Evolutionary conservation across 805 yeast genomes (phyloP).

Genomic region (Candida saitoana): DNA sequence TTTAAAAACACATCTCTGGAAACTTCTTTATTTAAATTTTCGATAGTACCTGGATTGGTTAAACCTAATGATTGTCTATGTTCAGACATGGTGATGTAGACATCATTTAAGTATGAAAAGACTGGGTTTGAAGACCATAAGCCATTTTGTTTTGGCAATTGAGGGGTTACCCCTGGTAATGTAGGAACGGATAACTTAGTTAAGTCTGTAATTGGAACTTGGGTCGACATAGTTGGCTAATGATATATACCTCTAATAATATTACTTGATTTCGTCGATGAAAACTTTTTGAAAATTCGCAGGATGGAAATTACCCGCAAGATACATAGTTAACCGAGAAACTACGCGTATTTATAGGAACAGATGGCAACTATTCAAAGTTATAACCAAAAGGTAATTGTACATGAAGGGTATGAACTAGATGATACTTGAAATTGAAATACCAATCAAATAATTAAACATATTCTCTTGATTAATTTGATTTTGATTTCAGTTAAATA

Average conservation of each 20-base stretch:
- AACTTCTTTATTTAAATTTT: slow-evolving; percentile 89
- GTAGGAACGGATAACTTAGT: slow-evolving; percentile 55
- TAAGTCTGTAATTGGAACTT: slow-evolving; percentile 55
- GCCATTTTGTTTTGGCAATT: slow-evolving; percentile 49
- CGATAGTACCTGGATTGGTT: slow-evolving; percentile 91
- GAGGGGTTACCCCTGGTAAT: slow-evolving; percentile 53
- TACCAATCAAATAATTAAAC: no score
- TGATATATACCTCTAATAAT: not conserved
- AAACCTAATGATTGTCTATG: slow-evolving; percentile 82
- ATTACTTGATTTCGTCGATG: slow-evolving; percentile 2
- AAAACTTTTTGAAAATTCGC: slow-evolving; percentile 4
- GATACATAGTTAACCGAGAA: not conserved
- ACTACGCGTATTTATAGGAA: not conserved
- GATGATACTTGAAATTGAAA: no score
- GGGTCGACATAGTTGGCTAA: slow-evolving; percentile 21
- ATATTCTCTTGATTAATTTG: no score
- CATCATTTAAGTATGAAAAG: slow-evolving; percentile 72
- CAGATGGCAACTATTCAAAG: no score
- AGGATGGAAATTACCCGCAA: not conserved
- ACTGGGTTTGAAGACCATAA: slow-evolving; percentile 84
- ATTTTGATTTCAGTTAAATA: no score
- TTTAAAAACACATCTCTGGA: slow-evolving; percentile 86
- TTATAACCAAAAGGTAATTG: no score
- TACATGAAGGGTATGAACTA: no score
- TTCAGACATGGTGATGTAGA: slow-evolving; percentile 63